A percentile compares a stretch with the other conserved stretches of the same genome.
phyloP scores from a whole-genome alignment of 164 flowering plant species.

The Cinnamomum chago region DNA sequence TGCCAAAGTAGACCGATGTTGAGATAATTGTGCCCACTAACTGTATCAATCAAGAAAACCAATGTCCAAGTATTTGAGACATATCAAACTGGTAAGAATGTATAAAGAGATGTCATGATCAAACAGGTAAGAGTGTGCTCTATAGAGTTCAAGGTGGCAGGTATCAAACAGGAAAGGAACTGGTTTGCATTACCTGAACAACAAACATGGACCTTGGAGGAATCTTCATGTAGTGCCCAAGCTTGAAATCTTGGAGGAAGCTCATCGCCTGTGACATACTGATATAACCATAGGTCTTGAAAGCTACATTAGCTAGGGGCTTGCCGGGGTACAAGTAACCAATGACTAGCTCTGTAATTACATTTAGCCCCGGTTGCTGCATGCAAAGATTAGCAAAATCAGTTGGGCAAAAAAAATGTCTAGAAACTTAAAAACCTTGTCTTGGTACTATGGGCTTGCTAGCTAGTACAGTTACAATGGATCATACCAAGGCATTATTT shows the following conservation, averaged over 20 bases:
- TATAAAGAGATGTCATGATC: too few species aligned
- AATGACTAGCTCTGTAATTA: conserved; percentile 55
- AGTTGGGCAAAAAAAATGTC: not conserved
- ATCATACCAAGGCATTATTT: too few species aligned
- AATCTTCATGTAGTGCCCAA: conserved; percentile 20
- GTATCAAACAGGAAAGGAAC: not conserved
- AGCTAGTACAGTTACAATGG: too few species aligned
- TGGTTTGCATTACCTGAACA: conserved; percentile 40
- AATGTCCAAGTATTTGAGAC: not conserved
- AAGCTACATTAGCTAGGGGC: conserved; percentile 56
- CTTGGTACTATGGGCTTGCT: too few species aligned
- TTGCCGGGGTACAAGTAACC: conserved; percentile 58
- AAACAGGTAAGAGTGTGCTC: not conserved
- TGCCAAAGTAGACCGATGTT: conserved; percentile 17
- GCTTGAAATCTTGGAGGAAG: conserved; percentile 58
- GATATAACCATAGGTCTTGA: conserved; percentile 54
- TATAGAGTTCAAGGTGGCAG: too few species aligned
- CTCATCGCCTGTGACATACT: conserved; percentile 47
- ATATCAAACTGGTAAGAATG: too few species aligned
- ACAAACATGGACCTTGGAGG: conserved; percentile 67
- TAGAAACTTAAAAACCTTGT: too few species aligned
- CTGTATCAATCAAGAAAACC: not conserved
- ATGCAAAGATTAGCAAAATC: not conserved
- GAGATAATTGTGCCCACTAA: conserved; percentile 22
- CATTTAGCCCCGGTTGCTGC: conserved; percentile 53